A percentile compares a stretch with the other conserved stretches of the same genome.
These are phyloP conservation scores for Phytophthora pini DNA, from an alignment of 352 stramenopile genomes.

Conservation along the genomic window DNA sequence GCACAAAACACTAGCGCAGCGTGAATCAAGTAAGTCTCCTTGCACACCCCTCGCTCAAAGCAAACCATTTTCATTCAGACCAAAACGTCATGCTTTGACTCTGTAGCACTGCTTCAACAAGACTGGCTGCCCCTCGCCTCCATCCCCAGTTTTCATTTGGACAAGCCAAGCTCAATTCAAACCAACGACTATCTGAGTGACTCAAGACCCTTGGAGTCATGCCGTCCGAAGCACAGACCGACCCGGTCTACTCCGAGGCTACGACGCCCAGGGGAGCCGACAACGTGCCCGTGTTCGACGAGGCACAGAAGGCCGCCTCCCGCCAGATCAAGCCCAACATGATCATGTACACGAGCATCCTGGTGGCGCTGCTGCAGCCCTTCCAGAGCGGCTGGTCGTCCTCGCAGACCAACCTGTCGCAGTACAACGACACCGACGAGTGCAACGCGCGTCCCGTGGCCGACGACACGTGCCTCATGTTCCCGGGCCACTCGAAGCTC, in stretches of 20 bases:
- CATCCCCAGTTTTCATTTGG: too few relatives aligned
- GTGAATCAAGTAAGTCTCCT: too few relatives aligned
- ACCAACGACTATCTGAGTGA: not conserved
- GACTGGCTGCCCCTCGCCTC: too few relatives aligned
- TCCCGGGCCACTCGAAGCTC: not conserved
- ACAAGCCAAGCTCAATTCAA: not conserved
- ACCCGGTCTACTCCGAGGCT: too few relatives aligned
- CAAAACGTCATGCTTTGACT: too few relatives aligned
- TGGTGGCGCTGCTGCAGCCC: slow-evolving; percentile 42
- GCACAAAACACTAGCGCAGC: too few relatives aligned
- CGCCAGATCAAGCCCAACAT: slow-evolving; percentile 35
- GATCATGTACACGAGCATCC: slow-evolving; percentile 50
- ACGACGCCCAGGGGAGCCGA: too few relatives aligned
- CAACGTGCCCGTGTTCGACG: slow-evolving; percentile 33
- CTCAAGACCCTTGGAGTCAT: not conserved
- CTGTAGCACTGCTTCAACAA: too few relatives aligned
- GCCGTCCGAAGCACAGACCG: slow-evolving; percentile 22
- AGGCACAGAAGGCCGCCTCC: slow-evolving; percentile 20
- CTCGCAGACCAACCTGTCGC: slow-evolving; percentile 45
- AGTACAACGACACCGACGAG: slow-evolving; percentile 1
- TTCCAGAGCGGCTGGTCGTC: slow-evolving; percentile 62
- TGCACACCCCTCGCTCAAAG: too few relatives aligned
- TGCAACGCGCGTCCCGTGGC: not conserved
- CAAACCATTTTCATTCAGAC: too few relatives aligned
- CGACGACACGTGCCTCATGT: not conserved